Conservation (phyloP, 495 filamentous ascomycete species). For the Penicillium coprophilum region DNA sequence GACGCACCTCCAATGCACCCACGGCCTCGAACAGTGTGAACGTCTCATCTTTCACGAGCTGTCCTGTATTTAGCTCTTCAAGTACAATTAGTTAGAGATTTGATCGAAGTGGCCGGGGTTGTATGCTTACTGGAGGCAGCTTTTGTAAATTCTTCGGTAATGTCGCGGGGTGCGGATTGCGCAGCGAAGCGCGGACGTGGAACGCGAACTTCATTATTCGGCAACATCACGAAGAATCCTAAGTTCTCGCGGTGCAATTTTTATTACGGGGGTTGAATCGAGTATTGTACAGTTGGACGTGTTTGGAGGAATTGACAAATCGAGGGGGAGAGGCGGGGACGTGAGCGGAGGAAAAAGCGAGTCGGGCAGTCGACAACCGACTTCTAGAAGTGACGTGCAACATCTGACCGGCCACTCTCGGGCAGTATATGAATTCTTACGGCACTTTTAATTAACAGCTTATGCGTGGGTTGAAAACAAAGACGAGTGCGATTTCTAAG, state of each 20-base stretch:
- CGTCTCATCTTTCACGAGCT: constrained; percentile 88
- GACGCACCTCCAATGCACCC: constrained; percentile 84
- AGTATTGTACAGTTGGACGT: constrained; percentile 4
- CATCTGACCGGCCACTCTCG: constrained; percentile 13
- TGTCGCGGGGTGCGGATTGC: constrained; percentile 61
- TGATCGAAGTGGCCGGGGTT: not conserved
- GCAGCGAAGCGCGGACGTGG: constrained; percentile 38
- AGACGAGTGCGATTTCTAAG: constrained; percentile 33
- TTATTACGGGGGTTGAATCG: not conserved
- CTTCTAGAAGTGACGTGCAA: constrained; percentile 25
- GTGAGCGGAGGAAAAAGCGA: constrained; percentile 27
- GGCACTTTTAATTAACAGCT: constrained; percentile 7
- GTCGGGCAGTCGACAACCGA: constrained; percentile 21
- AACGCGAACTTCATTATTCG: constrained; percentile 39
- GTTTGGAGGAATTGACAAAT: constrained; percentile 11
- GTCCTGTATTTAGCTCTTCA: constrained; percentile 70
- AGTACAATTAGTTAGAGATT: constrained; percentile 14
- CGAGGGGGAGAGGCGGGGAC: constrained; percentile 24
- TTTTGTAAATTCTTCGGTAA: constrained; percentile 70
- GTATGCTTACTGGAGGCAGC: constrained; percentile 65
- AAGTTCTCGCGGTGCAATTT: constrained; percentile 34
- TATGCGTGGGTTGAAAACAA: constrained; percentile 13
- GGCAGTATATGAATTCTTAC: constrained; percentile 5
- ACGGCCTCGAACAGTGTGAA: constrained; percentile 95
- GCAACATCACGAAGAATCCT: constrained; percentile 34